These are phyloP conservation scores for Torrubiellomyces zombiae DNA, from an alignment of 2,329 filamentous ascomycete species.

Conservation along the genomic window DNA sequence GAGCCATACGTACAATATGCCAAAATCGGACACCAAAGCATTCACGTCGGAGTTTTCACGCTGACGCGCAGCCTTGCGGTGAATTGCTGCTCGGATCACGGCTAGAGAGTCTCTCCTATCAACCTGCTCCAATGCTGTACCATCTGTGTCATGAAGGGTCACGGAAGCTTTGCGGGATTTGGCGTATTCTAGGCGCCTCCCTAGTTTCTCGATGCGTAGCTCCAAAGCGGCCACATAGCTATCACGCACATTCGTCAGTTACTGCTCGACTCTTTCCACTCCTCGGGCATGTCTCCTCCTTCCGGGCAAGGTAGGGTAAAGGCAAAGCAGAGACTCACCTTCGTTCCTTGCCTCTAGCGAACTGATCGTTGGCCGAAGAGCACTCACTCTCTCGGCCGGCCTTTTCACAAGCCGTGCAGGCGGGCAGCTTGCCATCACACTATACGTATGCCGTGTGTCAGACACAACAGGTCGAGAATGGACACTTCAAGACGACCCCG, in stretches of 20 bases:
- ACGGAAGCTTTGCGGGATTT: conserved; percentile 56
- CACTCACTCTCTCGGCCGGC: conserved; percentile 75
- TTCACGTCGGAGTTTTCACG: conserved; percentile 78
- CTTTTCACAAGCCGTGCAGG: conserved; percentile 89
- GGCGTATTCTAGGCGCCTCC: conserved; percentile 57
- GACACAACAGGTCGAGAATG: too few species aligned
- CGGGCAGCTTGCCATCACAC: conserved; percentile 91
- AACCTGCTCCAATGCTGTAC: conserved; percentile 15
- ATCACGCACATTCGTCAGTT: conserved; percentile 1
- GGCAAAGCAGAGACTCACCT: too few species aligned
- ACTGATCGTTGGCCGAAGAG: conserved; percentile 89
- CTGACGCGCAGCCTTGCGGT: conserved; percentile 45
- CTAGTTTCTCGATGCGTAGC: conserved; percentile 72
- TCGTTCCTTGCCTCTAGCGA: conserved; percentile 84
- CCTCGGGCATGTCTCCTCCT: too few species aligned
- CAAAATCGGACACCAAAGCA: conserved; percentile 84
- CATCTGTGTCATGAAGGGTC: conserved; percentile 44
- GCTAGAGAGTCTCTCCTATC: conserved; percentile 49
- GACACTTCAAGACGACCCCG: neutral
- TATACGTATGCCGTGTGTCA: too few species aligned
- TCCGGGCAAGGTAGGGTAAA: too few species aligned
- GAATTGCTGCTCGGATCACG: conserved; percentile 43
- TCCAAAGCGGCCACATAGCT: conserved; percentile 93
- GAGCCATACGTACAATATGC: conserved; percentile 51
- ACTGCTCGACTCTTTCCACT: too few species aligned